Base-by-base conservation (phyloP, 805 yeast genomes). In the Starmerella scarabaei region DNA sequence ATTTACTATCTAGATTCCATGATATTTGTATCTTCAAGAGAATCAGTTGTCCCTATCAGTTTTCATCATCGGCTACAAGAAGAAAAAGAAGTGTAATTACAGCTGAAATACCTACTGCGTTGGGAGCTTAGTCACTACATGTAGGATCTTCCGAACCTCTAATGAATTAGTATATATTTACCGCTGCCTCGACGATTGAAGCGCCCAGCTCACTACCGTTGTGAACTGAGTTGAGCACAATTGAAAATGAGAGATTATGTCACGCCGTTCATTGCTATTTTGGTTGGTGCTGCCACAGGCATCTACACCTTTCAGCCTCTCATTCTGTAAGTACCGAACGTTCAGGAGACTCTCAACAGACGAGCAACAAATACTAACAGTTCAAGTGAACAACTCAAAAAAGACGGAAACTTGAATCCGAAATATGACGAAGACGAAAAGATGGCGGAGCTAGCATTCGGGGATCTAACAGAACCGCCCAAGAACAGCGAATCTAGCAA, bases 21-120 rank as follows among this genome's bases (percentile, higher is more conserved):
- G 52, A 45, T 43, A n/a, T 30, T 27, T 43, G 33, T 39, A 17
- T 40, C 51, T 44, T 53, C 50, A 50, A 21, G 38, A 30, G 33
- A 39, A 45, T 56, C 59, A 47, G 59, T 55, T 56, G 60, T 56
- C 60, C 60, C 60, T 55, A 56, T 56, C 60, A 41, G 47, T 44
- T 47, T 45, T 54, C 59, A 53, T 56, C 60, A 53, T 47, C 24
- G 49, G 41, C 51, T 29, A 29, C 45, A 24, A 28, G 20, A 36
- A 34, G 30, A 35, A 39, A 31, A 29, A 35, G n/a, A n/a, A n/a
- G n/a, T n/a, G n/a, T n/a, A n/a, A n/a, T n/a, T n/a, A n/a, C n/a
- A n/a, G n/a, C n/a, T n/a, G n/a, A n/a, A n/a, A n/a, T n/a, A n/a
- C n/a, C n/a, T n/a, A n/a, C n/a, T n/a, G n/a, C n/a, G n/a, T n/a